A percentile compares a stretch with the other conserved stretches of the same genome.
These are phyloP conservation scores for Cornus florida DNA, from an alignment of 148 eudicot species.

Conservation along the genomic window DNA sequence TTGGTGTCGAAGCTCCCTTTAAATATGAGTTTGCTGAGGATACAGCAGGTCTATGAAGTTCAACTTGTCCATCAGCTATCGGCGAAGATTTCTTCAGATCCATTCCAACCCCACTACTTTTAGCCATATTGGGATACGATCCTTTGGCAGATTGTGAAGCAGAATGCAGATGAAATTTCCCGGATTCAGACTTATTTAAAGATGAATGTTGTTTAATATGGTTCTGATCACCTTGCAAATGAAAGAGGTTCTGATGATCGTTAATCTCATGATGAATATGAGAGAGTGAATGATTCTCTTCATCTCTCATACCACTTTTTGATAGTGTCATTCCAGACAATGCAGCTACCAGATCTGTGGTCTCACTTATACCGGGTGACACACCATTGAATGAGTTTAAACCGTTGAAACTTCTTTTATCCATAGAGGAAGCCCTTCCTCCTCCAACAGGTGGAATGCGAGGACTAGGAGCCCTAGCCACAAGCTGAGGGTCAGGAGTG, in stretches of 20 bases:
- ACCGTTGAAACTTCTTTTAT: slow-evolving; percentile 44
- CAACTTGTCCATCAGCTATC: slow-evolving; percentile 45
- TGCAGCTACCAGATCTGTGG: slow-evolving; percentile 48
- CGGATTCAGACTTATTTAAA: slow-evolving; percentile 30
- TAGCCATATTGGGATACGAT: slow-evolving; percentile 34
- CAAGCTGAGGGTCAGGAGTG: slow-evolving; percentile 68
- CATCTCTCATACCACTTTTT: slow-evolving; percentile 35
- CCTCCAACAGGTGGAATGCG: slow-evolving; percentile 60
- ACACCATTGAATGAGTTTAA: slow-evolving; percentile 36
- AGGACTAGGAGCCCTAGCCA: slow-evolving; percentile 73
- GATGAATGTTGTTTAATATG: slow-evolving; percentile 23
- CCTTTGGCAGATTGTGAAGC: slow-evolving; percentile 41
- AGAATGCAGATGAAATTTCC: slow-evolving; percentile 31
- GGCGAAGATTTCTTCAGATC: slow-evolving; percentile 34
- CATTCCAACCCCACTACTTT: slow-evolving; percentile 25
- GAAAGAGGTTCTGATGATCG: slow-evolving; percentile 32
- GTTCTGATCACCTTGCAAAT: slow-evolving; percentile 38
- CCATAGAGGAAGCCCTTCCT: slow-evolving; percentile 48
- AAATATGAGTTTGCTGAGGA: slow-evolving; percentile 18
- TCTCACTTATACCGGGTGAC: slow-evolving; percentile 30
- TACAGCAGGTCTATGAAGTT: slow-evolving; percentile 34
- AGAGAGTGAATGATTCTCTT: slow-evolving; percentile 40
- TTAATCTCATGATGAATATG: slow-evolving; percentile 42
- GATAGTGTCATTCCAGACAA: slow-evolving; percentile 60
- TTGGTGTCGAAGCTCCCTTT: slow-evolving; percentile 19